Evolutionary conservation across 169 alveolate species (phyloP).

Genomic region (Theileria parva): DNA sequence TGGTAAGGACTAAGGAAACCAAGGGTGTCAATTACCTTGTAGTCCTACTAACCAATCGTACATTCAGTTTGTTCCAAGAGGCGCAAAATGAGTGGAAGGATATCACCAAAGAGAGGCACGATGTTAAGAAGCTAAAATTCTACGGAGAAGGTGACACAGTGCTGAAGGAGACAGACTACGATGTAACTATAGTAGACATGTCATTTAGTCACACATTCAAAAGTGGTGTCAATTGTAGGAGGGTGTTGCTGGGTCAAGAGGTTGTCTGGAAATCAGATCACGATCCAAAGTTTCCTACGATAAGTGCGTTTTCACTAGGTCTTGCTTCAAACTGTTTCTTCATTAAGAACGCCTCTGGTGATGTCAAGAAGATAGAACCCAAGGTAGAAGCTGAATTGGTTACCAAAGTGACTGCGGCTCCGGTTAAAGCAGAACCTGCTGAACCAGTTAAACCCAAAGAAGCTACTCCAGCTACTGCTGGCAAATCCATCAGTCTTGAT

Average conservation of each 20-base stretch:
- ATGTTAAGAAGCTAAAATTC: not conserved
- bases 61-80: not conserved
- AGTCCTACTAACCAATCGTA: too few relatives aligned
- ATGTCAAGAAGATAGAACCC: not conserved
- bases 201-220: not conserved
- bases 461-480: too few relatives aligned
- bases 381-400: too few relatives aligned
- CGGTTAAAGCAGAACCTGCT: not conserved
- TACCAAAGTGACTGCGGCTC: too few relatives aligned
- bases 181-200: not conserved
- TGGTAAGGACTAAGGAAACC: not conserved
- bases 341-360: not conserved
- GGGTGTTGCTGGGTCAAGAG: not conserved
- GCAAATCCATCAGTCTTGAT: too few relatives aligned
- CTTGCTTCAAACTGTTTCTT: not conserved
- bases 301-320: not conserved
- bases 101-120: not conserved
- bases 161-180: not conserved
- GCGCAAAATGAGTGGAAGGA: not conserved
- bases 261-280: not conserved
- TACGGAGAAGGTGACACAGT: not conserved
- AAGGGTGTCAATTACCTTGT: not conserved
- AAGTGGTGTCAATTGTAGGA: not conserved
- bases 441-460: not conserved
- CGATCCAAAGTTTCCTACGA: not conserved